A percentile compares a stretch with the other conserved stretches of the same genome.
phyloP scores from a whole-genome alignment of 2,329 filamentous ascomycete species.

The Emergomyces africanus region DNA sequence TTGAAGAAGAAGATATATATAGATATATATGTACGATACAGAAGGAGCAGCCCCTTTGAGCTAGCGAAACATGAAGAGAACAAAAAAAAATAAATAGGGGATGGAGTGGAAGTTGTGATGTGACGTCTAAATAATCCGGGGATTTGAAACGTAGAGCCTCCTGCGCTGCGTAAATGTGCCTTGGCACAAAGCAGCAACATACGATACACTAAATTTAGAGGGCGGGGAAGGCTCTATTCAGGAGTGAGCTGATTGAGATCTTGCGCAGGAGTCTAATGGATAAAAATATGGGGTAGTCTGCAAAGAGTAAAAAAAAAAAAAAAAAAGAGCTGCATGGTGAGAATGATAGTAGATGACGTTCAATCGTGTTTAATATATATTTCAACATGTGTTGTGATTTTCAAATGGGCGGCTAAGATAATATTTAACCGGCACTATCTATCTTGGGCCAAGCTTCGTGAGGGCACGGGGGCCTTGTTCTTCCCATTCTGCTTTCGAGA shows the following conservation, averaged over 20 bases:
- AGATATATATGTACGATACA: not conserved
- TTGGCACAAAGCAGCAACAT: not conserved
- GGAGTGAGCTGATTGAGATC: not conserved
- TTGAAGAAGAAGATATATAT: no score
- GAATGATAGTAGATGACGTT: not conserved
- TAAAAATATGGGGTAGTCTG: not conserved
- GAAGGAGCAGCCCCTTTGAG: not conserved
- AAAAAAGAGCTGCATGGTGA: not conserved
- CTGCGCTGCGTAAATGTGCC: not conserved
- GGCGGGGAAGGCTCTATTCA: not conserved
- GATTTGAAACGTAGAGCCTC: not conserved
- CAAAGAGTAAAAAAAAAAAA: no score
- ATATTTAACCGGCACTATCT: constrained; percentile 15
- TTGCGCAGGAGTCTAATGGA: not conserved
- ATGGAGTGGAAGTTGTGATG: not conserved
- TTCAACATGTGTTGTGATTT: not conserved
- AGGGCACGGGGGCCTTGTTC: constrained; percentile 76
- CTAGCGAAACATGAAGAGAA: not conserved
- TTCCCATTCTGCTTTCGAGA: constrained; percentile 91
- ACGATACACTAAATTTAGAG: not conserved
- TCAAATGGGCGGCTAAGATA: not conserved
- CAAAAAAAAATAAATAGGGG: no score
- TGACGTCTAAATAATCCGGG: not conserved
- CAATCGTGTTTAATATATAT: not conserved
- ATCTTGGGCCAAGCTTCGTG: constrained; percentile 88